Evolutionary conservation across 768 basidiomycete species (phyloP).

Genomic region (Xerocomellus intermedius): DNA sequence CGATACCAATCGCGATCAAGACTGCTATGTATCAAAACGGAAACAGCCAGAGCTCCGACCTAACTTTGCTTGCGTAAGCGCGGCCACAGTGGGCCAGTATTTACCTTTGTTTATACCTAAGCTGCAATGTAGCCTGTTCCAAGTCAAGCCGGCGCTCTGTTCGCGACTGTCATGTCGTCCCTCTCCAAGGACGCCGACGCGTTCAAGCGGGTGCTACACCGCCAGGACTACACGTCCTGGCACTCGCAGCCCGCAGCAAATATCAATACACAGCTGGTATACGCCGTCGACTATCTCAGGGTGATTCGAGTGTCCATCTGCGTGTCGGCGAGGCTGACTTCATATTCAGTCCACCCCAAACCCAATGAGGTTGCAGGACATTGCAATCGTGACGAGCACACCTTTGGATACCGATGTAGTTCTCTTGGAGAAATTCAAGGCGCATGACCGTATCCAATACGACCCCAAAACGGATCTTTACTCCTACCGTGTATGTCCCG

Average conservation of each 20-base stretch:
- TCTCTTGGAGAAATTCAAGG: slow-evolving; percentile 77
- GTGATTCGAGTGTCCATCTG: slow-evolving; percentile 35
- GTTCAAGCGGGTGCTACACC: slow-evolving; percentile 62
- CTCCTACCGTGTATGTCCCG: slow-evolving; percentile 71
- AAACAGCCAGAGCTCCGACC: slow-evolving; percentile 24
- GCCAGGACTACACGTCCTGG: slow-evolving; percentile 74
- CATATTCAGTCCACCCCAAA: slow-evolving; percentile 55
- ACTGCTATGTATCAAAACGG: slow-evolving; percentile 1
- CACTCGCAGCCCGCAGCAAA: slow-evolving; percentile 87
- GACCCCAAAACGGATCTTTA: slow-evolving; percentile 85
- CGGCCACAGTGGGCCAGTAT: too few species aligned
- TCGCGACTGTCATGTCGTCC: slow-evolving; percentile 51
- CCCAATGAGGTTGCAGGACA: slow-evolving; percentile 85
- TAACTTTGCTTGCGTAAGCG: slow-evolving; percentile 27
- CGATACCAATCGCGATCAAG: slow-evolving; percentile 28
- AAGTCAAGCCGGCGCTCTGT: not conserved
- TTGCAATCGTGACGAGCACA: slow-evolving; percentile 77
- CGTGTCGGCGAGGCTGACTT: slow-evolving; percentile 11
- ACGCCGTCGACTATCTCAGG: slow-evolving; percentile 80
- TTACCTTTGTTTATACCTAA: too few species aligned
- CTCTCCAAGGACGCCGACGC: slow-evolving; percentile 69
- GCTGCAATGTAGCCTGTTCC: too few species aligned
- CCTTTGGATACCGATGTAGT: slow-evolving; percentile 70
- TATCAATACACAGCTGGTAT: slow-evolving; percentile 84
- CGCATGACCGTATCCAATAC: slow-evolving; percentile 75